Percentiles rank a stretch among this genome's conserved stretches.
These are phyloP conservation scores for Yamadazyma sp. DNA, from an alignment of 805 yeast genomes.

Conservation along the genomic window DNA sequence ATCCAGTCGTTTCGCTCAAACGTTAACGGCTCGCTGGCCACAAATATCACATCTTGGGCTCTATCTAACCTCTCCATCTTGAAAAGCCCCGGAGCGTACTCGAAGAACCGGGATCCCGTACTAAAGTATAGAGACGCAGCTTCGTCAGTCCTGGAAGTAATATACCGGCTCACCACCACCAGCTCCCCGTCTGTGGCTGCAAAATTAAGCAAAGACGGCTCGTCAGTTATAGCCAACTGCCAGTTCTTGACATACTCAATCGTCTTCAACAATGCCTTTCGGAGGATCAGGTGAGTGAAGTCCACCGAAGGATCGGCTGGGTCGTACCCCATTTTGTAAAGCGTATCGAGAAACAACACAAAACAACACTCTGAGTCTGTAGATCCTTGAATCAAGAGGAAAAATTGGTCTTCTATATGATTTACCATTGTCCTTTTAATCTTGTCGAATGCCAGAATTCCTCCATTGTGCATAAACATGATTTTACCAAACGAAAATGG, in stretches of 20 bases:
- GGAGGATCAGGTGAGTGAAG: conserved; percentile 55
- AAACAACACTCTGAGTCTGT: conserved; percentile 96
- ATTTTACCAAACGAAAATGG: conserved; percentile 86
- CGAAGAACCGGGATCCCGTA: conserved; percentile 88
- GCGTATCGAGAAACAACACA: conserved; percentile 79
- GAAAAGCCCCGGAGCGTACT: conserved; percentile 87
- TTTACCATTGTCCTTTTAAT: conserved; percentile 73
- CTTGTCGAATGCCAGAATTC: conserved; percentile 65
- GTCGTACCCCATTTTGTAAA: conserved; percentile 73
- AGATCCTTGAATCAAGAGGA: conserved; percentile 81
- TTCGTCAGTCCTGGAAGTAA: conserved; percentile 86
- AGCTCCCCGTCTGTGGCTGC: conserved; percentile 93
- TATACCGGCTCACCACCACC: conserved; percentile 84
- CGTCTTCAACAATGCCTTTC: conserved; percentile 70
- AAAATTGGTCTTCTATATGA: conserved; percentile 77
- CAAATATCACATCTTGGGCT: conserved; percentile 92
- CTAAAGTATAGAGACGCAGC: conserved; percentile 96
- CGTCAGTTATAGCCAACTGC: conserved; percentile 60
- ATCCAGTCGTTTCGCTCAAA: conserved; percentile 98
- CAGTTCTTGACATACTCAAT: conserved; percentile 76
- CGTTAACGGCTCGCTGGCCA: conserved; percentile 94
- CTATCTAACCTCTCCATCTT: conserved; percentile 92
- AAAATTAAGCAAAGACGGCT: conserved; percentile 84
- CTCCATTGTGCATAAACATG: conserved; percentile 98
- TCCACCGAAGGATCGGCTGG: conserved; percentile 41